Conservation (phyloP, 139 green algal species). For the Tetradesmus obliquus region DNA sequence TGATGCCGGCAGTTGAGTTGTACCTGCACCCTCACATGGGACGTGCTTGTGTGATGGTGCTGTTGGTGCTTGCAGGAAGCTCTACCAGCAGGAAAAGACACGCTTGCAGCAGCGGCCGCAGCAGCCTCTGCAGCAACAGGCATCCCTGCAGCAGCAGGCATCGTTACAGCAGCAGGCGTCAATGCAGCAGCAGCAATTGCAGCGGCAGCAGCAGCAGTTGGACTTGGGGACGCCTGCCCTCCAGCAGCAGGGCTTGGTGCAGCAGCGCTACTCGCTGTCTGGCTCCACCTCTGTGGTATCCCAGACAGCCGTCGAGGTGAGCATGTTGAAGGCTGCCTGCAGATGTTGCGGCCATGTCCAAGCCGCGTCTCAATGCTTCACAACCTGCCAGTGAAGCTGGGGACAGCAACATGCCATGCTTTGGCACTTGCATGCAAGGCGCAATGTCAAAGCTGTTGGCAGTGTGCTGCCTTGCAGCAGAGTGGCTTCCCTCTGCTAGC, state of each 20-base stretch:
- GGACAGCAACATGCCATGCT: too few relatives aligned
- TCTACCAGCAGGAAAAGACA: conserved; percentile 70
- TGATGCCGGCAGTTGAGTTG: not conserved
- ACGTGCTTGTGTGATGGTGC: not conserved
- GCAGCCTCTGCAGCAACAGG: conserved; percentile 9
- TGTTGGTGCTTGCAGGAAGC: conserved; percentile 52
- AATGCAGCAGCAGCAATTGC: conserved; percentile 12
- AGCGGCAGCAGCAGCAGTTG: conserved; percentile 12
- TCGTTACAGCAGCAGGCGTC: conserved; percentile 9
- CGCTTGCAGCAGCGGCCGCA: conserved; percentile 7
- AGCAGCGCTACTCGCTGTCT: not conserved
- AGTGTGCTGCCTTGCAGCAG: not conserved
- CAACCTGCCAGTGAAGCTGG: too few relatives aligned
- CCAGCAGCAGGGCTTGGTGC: not conserved
- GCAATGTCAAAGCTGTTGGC: not conserved
- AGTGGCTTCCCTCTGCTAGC: too few relatives aligned
- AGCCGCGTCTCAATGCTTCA: too few relatives aligned
- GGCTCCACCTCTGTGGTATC: not conserved
- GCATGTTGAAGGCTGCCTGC: not conserved
- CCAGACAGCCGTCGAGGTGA: conserved; percentile 33
- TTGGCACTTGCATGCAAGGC: not conserved
- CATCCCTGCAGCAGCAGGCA: conserved; percentile 22
- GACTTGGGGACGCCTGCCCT: not conserved
- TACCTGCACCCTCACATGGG: not conserved
- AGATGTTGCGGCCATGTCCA: too few relatives aligned